These are phyloP conservation scores for Xylaria arbuscula DNA, from an alignment of 2,329 filamentous ascomycete species.

Conservation along the genomic window DNA sequence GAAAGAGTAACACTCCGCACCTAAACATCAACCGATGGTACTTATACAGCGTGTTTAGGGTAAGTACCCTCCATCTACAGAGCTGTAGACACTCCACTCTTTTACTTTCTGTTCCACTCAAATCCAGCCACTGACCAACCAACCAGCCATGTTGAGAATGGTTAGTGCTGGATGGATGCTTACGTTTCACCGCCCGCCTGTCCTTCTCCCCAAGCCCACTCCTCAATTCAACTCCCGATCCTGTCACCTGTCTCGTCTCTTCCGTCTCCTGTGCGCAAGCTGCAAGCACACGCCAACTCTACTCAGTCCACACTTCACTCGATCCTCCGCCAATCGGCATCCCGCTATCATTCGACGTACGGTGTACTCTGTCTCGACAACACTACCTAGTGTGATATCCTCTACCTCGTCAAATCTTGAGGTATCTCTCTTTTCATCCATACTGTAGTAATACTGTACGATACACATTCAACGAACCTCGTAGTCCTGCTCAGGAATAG, in stretches of 20 bases:
- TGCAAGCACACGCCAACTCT: too few species aligned
- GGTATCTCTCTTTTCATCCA: neutral
- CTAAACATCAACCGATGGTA: too few species aligned
- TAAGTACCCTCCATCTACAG: too few species aligned
- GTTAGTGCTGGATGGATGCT: neutral
- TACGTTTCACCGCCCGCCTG: neutral
- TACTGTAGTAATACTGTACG: neutral
- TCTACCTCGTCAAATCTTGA: neutral
- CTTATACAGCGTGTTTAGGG: neutral
- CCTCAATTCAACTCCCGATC: neutral
- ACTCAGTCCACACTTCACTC: neutral
- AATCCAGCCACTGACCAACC: conserved; percentile 9
- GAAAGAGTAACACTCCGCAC: too few species aligned
- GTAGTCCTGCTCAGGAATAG: conserved; percentile 3
- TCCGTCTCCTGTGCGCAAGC: neutral
- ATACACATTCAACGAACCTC: neutral
- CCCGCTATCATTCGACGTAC: neutral
- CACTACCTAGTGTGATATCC: too few species aligned
- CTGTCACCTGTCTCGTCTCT: neutral
- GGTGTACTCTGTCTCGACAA: neutral
- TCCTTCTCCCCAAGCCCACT: neutral
- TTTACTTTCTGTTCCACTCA: neutral
- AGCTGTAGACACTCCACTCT: neutral
- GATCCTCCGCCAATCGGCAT: conserved; percentile 5
- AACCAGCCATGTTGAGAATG: conserved; percentile 3